Evolutionary conservation across 1,139 yeast genomes (phyloP).

Genomic region (Ashbya aceris): DNA sequence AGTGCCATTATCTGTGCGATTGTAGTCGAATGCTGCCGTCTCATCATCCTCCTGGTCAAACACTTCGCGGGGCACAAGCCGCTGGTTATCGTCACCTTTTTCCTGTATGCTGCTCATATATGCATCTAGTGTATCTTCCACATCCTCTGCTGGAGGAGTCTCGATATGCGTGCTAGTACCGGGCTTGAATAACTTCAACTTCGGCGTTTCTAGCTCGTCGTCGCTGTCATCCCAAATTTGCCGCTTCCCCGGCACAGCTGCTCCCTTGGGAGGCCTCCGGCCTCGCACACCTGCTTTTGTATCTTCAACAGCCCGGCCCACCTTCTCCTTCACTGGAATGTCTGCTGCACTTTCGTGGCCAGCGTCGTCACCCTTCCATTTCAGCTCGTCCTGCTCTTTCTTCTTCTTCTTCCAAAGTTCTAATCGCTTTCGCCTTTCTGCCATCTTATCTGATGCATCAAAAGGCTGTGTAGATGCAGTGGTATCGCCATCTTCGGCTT

Average conservation of each 20-base stretch:
- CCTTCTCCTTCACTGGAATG: neutral
- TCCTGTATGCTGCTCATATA: conserved; percentile 21
- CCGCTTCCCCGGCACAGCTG: conserved; percentile 3
- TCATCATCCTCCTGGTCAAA: conserved; percentile 12
- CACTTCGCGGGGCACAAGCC: conserved; percentile 4
- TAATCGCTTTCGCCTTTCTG: conserved; percentile 26
- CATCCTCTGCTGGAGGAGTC: conserved; percentile 3
- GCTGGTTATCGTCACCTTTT: neutral
- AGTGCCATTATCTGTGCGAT: conserved; percentile 3
- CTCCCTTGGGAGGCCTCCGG: too few relatives aligned
- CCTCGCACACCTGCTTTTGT: too few relatives aligned
- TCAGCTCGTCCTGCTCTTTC: conserved; percentile 5
- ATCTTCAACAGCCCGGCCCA: neutral
- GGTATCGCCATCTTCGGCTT: conserved; percentile 10
- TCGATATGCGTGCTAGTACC: neutral
- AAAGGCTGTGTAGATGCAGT: conserved; percentile 10
- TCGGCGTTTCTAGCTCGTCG: conserved; percentile 18
- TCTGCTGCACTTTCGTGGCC: neutral
- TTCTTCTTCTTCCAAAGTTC: conserved; percentile 34
- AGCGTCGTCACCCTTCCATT: neutral
- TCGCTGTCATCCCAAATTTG: conserved; percentile 25
- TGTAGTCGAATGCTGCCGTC: neutral
- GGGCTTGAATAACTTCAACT: conserved; percentile 15
- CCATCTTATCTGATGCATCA: conserved; percentile 7
- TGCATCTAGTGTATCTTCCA: conserved; percentile 24